phyloP scores from a whole-genome alignment of 495 filamentous ascomycete genomes.

The Penicillium lividum region DNA sequence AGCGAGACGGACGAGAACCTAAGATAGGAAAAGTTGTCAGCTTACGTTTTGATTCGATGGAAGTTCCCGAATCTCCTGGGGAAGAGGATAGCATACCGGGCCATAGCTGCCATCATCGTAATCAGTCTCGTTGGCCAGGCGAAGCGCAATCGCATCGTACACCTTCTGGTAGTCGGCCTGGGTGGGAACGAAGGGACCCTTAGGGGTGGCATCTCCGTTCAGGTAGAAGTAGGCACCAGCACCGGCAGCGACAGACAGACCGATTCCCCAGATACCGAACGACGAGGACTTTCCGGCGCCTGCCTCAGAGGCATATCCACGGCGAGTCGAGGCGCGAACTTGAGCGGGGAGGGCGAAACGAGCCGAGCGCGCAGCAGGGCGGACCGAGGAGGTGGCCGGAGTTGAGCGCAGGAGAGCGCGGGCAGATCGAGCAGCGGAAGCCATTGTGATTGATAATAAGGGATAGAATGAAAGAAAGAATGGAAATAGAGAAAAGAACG shows the following conservation, averaged over 20 bases:
- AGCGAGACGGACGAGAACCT: conserved; percentile 75
- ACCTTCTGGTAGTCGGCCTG: conserved; percentile 94
- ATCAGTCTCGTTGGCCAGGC: conserved; percentile 83
- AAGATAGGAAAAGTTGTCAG: not conserved
- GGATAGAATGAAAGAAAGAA: conserved; percentile 14
- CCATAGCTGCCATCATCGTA: conserved; percentile 98
- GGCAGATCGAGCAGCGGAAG: conserved; percentile 53
- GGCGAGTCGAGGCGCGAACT: conserved; percentile 65
- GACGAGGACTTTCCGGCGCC: conserved; percentile 51
- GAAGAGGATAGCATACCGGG: conserved; percentile 56
- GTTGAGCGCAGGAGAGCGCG: conserved; percentile 54
- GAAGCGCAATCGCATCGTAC: conserved; percentile 81
- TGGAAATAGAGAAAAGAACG: conserved; percentile 13
- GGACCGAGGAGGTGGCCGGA: conserved; percentile 45
- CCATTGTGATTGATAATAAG: conserved; percentile 44
- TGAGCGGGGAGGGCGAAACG: conserved; percentile 62
- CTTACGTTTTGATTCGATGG: not conserved
- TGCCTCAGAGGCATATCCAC: conserved; percentile 75
- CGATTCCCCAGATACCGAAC: conserved; percentile 49
- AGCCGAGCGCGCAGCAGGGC: conserved; percentile 52
- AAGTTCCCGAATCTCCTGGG: not conserved
- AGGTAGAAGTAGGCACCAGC: conserved; percentile 72
- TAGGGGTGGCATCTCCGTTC: conserved; percentile 48
- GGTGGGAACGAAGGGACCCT: conserved; percentile 64
- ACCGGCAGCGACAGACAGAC: conserved; percentile 61